A percentile compares a stretch with the other conserved stretches of the same genome.
phyloP scores from a whole-genome alignment of 768 basidiomycete species.

The Clavaria fumosa region DNA sequence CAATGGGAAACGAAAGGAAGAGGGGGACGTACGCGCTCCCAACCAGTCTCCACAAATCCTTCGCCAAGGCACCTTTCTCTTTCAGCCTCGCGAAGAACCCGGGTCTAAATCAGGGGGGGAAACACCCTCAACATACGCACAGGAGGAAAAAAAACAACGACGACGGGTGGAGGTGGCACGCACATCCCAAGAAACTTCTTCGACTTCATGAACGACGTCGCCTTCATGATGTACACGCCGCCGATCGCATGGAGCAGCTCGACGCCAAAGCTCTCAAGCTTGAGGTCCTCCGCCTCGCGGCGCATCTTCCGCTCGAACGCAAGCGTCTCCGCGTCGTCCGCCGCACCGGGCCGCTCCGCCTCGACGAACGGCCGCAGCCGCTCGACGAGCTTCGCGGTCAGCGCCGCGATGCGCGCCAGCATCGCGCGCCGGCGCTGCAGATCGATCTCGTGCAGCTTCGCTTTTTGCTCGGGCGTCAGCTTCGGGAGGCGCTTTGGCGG shows the following conservation, averaged over 20 bases:
- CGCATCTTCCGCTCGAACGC: conserved; percentile 64
- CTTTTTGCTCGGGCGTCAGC: conserved; percentile 68
- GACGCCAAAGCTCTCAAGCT: conserved; percentile 93
- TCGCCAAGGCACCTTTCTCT: conserved; percentile 84
- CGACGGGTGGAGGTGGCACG: conserved; percentile 17
- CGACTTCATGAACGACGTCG: conserved; percentile 80
- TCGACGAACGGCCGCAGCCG: conserved; percentile 83
- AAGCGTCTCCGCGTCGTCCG: conserved; percentile 69
- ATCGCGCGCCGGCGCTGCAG: conserved; percentile 65
- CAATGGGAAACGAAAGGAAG: conserved; percentile 1
- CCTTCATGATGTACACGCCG: conserved; percentile 85
- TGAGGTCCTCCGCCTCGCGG: conserved; percentile 85
- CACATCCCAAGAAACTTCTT: conserved; percentile 84
- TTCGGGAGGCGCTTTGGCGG: conserved; percentile 32
- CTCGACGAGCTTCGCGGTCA: conserved; percentile 72
- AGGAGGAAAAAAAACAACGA: neutral
- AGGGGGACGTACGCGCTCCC: conserved; percentile 89
- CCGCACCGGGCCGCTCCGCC: conserved; percentile 67
- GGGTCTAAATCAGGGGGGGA: conserved; percentile 28
- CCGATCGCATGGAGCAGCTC: conserved; percentile 90
- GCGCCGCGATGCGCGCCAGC: conserved; percentile 56
- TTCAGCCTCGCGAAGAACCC: conserved; percentile 91
- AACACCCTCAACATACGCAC: neutral
- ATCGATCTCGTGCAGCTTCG: conserved; percentile 72
- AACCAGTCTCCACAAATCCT: conserved; percentile 95